Evolutionary conservation across 495 filamentous ascomycete species (phyloP).

Genomic region (Amniculicola lignicola): DNA sequence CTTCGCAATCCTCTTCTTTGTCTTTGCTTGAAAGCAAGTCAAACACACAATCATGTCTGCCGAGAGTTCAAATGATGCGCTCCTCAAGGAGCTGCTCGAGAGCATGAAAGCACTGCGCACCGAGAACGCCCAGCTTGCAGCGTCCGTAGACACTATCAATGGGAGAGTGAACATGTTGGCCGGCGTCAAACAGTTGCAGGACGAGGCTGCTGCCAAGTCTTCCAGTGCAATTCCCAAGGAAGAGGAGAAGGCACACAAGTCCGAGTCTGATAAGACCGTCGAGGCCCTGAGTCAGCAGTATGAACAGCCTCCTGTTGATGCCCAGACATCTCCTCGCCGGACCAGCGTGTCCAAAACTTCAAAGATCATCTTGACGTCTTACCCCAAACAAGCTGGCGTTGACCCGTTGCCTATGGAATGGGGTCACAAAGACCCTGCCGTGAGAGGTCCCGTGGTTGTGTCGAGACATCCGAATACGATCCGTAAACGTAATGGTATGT

Average conservation of each 20-base stretch:
- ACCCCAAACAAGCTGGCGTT: constrained; percentile 91
- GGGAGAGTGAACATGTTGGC: constrained; percentile 62
- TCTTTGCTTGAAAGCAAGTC: constrained; percentile 7
- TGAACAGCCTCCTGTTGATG: constrained; percentile 22
- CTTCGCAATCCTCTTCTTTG: constrained; percentile 15
- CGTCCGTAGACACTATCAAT: constrained; percentile 63
- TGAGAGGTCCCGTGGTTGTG: constrained; percentile 87
- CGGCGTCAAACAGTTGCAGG: constrained; percentile 53
- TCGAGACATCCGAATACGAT: constrained; percentile 72
- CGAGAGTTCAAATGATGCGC: constrained; percentile 27
- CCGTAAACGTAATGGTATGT: constrained; percentile 77
- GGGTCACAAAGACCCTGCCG: constrained; percentile 71
- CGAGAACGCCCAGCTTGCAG: constrained; percentile 57
- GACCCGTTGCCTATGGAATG: constrained; percentile 85
- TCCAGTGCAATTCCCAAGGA: constrained; percentile 18
- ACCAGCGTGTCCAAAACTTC: constrained; percentile 48
- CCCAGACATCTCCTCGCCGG: constrained; percentile 29
- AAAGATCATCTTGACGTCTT: constrained; percentile 79
- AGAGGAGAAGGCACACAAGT: constrained; percentile 16
- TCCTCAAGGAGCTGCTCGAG: constrained; percentile 53
- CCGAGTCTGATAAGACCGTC: constrained; percentile 27
- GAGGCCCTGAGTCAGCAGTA: constrained; percentile 31
- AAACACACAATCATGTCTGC: constrained; percentile 28
- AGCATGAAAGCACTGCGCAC: constrained; percentile 53
- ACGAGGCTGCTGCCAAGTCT: constrained; percentile 43